These are phyloP conservation scores for Drechslerella stenobrocha DNA, from an alignment of 2,329 filamentous ascomycete species.

Conservation along the genomic window DNA sequence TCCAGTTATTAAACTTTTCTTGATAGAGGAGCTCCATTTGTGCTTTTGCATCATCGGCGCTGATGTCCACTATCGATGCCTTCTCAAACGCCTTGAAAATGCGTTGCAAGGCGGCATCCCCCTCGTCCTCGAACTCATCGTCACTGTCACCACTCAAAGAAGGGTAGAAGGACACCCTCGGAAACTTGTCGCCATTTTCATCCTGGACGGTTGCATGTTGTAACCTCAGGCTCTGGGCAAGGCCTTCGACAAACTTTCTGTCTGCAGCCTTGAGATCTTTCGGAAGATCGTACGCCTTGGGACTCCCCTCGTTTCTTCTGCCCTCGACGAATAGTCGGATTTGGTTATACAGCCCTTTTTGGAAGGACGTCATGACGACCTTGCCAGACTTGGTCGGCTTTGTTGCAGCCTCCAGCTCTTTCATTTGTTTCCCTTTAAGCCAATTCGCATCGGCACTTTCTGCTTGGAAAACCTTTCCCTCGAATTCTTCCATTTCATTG, in stretches of 20 bases:
- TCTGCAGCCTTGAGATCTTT: conserved; percentile 75
- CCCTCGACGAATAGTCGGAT: conserved; percentile 77
- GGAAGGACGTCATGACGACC: conserved; percentile 73
- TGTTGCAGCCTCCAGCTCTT: conserved; percentile 68
- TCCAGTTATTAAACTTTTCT: conserved; percentile 87
- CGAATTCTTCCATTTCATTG: conserved; percentile 81
- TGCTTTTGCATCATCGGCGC: conserved; percentile 74
- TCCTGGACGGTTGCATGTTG: conserved; percentile 68
- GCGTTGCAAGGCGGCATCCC: conserved; percentile 77
- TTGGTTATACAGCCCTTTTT: conserved; percentile 78
- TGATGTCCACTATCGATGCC: conserved; percentile 78
- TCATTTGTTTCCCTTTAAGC: conserved; percentile 83
- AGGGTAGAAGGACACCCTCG: conserved; percentile 65
- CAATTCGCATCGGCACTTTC: conserved; percentile 87
- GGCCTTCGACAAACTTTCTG: conserved; percentile 87
- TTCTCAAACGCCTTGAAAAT: conserved; percentile 90
- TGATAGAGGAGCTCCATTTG: conserved; percentile 84
- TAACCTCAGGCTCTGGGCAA: conserved; percentile 71
- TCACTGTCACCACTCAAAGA: conserved; percentile 62
- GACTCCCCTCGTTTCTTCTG: conserved; percentile 61
- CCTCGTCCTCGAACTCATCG: conserved; percentile 72
- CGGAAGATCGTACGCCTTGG: conserved; percentile 72
- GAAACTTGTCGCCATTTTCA: conserved; percentile 67
- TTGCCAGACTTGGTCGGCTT: conserved; percentile 65
- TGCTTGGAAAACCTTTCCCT: conserved; percentile 87